Evolutionary conservation across 2,329 filamentous ascomycete genomes (phyloP), one percentile per base, ranked within the genome.

Genomic region (Penicillium brasilianum): DNA sequence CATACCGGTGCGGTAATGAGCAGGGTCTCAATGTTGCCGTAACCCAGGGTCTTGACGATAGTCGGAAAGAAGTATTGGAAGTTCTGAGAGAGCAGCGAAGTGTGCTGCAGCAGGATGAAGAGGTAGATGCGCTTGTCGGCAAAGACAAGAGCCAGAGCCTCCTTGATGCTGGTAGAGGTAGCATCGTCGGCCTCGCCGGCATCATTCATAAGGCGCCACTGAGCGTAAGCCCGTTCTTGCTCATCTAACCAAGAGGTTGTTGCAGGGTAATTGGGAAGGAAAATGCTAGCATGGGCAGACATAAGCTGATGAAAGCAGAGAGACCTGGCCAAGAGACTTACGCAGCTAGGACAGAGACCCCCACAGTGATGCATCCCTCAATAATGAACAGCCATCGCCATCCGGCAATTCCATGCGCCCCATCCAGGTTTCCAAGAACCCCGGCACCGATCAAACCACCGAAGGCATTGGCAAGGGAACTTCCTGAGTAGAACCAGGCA

Each of bases 21-120:
- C 13, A 83, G 64, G 0, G 82, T 81, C 36, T 82, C 71, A 28
- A 81, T 79, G 43, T 78, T 73, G 60, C 63, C 78, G 70, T 86
- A 89, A 0, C 85, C 85, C 0, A 90, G 80, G 0, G 85, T 88
- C 46, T 85, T 80, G 1, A 89, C 84, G 43, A 90, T 87, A 0
- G 82, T 85, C 0, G 87, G 87, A 74, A 89, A 89, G 76, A 88
- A 88, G 69, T 88, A 88, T 49, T 87, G 85, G 67, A 88, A 88
- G 1, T 83, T 84, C 67, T 86, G 83, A 0, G 80, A 76, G 51
- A 81, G 73, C 55, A 82, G 81, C 2, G 78, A 78, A 66, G 79
- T 74, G 66, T 83, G 81, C 63, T 83, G 80, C 67, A 83, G 80
- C 9, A 81, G 59, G 5, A 81, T 80, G 11, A 83, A 79, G 8